These are phyloP conservation scores for Cladosporium halotolerans DNA, from an alignment of 2,329 filamentous ascomycete genomes.

Conservation along the genomic window DNA sequence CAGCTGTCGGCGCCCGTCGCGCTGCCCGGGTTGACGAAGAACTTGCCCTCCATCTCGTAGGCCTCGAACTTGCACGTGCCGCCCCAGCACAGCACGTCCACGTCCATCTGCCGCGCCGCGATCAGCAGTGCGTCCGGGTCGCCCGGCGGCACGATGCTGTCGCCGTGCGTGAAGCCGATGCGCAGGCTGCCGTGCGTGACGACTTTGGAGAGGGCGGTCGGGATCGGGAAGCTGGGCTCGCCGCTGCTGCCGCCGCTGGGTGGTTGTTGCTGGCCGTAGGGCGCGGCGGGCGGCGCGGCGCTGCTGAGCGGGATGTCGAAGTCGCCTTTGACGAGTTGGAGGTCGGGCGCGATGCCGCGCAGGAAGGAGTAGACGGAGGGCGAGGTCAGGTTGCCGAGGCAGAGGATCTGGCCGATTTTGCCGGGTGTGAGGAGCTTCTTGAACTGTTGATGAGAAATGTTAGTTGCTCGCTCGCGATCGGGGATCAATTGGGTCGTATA, in stretches of 20 bases:
- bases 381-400: conserved; percentile 53
- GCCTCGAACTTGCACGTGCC: conserved; percentile 65
- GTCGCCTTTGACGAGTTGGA: conserved; percentile 65
- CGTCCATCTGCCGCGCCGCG: conserved; percentile 64
- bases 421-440: conserved; percentile 54
- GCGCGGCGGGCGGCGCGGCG: conserved; percentile 26
- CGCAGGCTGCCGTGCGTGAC: conserved; percentile 63
- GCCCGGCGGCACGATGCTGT: conserved; percentile 63
- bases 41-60: conserved; percentile 66
- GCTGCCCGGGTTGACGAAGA: conserved; percentile 64
- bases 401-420: conserved; percentile 54
- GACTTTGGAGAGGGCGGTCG: conserved; percentile 57
- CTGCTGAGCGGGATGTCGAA: conserved; percentile 63
- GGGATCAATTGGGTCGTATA: conserved; percentile 11
- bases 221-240: conserved; percentile 26
- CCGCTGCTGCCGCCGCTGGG: not conserved
- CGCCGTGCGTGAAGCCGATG: conserved; percentile 65
- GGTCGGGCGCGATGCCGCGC: conserved; percentile 51
- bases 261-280: not conserved
- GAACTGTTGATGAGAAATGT: conserved; percentile 30
- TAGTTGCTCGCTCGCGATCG: not conserved
- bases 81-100: conserved; percentile 63
- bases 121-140: conserved; percentile 63
- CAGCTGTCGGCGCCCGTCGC: conserved; percentile 61
- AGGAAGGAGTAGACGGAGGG: conserved; percentile 53